phyloP scores from a whole-genome alignment of 495 filamentous ascomycete genomes.

The Daldinia caldariorum region DNA sequence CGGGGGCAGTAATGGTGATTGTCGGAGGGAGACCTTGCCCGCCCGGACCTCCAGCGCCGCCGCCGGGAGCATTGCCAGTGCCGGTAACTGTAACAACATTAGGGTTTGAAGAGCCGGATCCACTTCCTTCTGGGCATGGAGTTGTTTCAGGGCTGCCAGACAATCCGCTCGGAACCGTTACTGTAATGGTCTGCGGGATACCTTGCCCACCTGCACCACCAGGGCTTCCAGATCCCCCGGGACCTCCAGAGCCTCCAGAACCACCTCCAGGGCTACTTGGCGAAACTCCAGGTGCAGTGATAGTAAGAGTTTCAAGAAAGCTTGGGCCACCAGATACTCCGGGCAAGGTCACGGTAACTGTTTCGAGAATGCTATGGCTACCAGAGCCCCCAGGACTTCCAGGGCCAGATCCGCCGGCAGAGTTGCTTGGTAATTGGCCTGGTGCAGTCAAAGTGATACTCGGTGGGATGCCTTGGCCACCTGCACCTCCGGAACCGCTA shows the following conservation, averaged over 20 bases:
- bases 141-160: conserved; percentile 25
- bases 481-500: conserved; percentile 28
- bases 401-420: conserved; percentile 18
- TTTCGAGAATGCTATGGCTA: conserved; percentile 18
- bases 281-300: conserved; percentile 21
- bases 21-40: conserved; percentile 36
- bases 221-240: conserved; percentile 16
- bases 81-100: conserved; percentile 22
- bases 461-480: conserved; percentile 30
- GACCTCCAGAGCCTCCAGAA: conserved; percentile 7
- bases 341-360: conserved; percentile 32
- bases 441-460: conserved; percentile 41
- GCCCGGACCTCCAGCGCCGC: conserved; percentile 21
- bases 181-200: conserved; percentile 33
- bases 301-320: conserved; percentile 10
- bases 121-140: conserved; percentile 33
- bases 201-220: conserved; percentile 26
- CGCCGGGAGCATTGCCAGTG: conserved; percentile 17
- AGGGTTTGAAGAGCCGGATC: conserved; percentile 11
- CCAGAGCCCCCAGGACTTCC: conserved; percentile 15
- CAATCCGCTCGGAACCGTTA: conserved; percentile 39
- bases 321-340: conserved; percentile 17
- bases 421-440: conserved; percentile 29
- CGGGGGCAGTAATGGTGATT: conserved; percentile 43
- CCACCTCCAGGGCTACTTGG: conserved; percentile 19